A percentile compares a stretch with the other conserved stretches of the same genome.
Evolutionary conservation across 2,329 filamentous ascomycete species (phyloP).

Genomic region (Pestalotiopsis fici): DNA sequence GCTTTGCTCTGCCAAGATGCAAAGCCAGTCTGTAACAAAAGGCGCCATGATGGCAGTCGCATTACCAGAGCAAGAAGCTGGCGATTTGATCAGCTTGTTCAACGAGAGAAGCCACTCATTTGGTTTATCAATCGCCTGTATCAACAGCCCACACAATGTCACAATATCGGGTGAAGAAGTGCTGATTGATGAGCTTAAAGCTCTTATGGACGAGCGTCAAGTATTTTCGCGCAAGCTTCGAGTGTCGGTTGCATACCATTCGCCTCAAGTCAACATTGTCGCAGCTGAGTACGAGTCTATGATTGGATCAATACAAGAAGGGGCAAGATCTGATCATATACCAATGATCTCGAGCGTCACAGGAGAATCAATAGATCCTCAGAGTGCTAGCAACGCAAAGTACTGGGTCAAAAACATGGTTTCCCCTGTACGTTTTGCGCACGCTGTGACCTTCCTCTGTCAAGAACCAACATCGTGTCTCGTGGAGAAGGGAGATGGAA

Average conservation of each 20-base stretch:
- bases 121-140: conserved; percentile 23
- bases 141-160: conserved; percentile 30
- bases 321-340: not conserved
- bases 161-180: conserved; percentile 32
- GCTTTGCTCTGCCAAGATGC: conserved; percentile 7
- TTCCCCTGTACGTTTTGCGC: not conserved
- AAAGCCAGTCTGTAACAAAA: no score
- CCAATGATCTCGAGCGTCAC: not conserved
- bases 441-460: not conserved
- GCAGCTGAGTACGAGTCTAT: conserved; percentile 10
- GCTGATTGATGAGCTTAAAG: conserved; percentile 18
- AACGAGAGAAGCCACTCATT: not conserved
- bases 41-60: conserved; percentile 32
- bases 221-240: conserved; percentile 27
- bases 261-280: conserved; percentile 25
- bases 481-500: not conserved
- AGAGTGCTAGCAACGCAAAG: not conserved
- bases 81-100: not conserved
- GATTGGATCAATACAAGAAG: conserved; percentile 6
- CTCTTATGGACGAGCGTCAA: conserved; percentile 15
- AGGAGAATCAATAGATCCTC: not conserved
- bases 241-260: conserved; percentile 33
- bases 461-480: not conserved
- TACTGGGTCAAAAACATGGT: not conserved
- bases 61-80: conserved; percentile 9